Percentiles rank a stretch among this genome's conserved stretches.
Evolutionary conservation across 2,329 filamentous ascomycete genomes (phyloP).

Genomic region (Stagonosporopsis vannaccii): DNA sequence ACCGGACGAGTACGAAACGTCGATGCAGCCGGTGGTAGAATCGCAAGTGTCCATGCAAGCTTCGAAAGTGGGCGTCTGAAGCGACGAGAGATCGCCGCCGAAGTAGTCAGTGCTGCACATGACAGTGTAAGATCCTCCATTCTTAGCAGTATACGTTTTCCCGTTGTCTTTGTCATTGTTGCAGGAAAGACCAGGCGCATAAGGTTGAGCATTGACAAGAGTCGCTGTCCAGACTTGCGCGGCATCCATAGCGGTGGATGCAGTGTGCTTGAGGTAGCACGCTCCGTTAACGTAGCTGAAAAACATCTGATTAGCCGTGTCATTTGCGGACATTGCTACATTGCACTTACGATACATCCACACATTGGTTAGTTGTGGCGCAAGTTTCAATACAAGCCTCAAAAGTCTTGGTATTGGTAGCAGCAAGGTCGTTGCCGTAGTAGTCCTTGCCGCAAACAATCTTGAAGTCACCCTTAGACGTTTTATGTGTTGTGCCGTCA

Average conservation of each 20-base stretch:
- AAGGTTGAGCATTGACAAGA: not conserved
- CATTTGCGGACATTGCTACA: not conserved
- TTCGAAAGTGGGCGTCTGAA: not conserved
- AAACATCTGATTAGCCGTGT: not conserved
- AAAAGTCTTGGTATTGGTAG: not conserved
- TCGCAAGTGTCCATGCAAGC: slow-evolving; percentile 10
- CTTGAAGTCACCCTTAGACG: slow-evolving; percentile 6
- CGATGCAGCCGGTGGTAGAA: not conserved
- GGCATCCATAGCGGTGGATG: not conserved
- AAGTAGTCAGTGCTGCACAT: slow-evolving; percentile 3
- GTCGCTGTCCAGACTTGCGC: slow-evolving; percentile 6
- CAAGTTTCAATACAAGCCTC: slow-evolving; percentile 9
- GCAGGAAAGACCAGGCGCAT: not conserved
- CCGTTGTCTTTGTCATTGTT: slow-evolving; percentile 2
- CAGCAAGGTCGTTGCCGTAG: slow-evolving; percentile 1
- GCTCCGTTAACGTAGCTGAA: not conserved
- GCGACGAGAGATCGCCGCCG: slow-evolving; percentile 2
- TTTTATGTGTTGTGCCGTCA: not conserved
- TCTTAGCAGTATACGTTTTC: not conserved
- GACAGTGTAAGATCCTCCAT: not conserved
- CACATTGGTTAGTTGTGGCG: not conserved
- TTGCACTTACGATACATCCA: slow-evolving; percentile 8
- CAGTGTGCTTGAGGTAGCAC: slow-evolving; percentile 3
- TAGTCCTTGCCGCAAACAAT: slow-evolving; percentile 9
- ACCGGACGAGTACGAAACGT: slow-evolving; percentile 4